Evolutionary conservation across 75 land plant species (phyloP).

Genomic region (Adiantum capillusveneris): DNA sequence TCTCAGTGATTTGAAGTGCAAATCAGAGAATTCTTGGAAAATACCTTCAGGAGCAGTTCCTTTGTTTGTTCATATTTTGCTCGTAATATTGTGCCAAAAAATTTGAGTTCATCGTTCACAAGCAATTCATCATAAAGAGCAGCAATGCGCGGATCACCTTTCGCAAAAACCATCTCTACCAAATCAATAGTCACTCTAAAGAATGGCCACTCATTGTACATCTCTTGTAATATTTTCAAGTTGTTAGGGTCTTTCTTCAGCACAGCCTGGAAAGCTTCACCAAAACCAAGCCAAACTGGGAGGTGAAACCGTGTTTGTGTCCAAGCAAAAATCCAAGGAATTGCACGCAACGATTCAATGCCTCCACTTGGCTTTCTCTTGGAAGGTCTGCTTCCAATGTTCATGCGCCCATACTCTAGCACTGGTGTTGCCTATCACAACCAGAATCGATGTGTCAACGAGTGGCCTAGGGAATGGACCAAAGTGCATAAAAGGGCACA

Average conservation of each 20-base stretch:
- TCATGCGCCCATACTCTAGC: conserved; percentile 90
- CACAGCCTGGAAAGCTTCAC: conserved; percentile 63
- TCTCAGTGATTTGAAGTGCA: no score
- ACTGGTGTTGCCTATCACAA: conserved; percentile 70
- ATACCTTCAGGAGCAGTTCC: conserved; percentile 58
- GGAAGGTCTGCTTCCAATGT: conserved; percentile 89
- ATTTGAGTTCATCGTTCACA: conserved; percentile 50
- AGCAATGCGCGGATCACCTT: conserved; percentile 88
- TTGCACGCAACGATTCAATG: conserved; percentile 84
- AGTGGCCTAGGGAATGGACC: no score
- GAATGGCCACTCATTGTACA: conserved; percentile 93
- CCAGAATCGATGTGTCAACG: not conserved
- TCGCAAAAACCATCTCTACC: conserved; percentile 90
- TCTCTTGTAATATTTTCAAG: conserved; percentile 51
- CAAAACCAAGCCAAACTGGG: conserved; percentile 95
- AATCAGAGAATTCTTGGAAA: not conserved
- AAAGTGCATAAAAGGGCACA: no score
- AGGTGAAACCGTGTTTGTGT: conserved; percentile 92
- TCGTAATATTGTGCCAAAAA: conserved; percentile 56
- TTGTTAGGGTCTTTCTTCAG: conserved; percentile 47
- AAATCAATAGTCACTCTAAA: conserved; percentile 87
- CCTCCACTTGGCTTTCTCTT: conserved; percentile 90
- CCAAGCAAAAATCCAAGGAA: conserved; percentile 98
- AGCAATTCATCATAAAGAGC: conserved; percentile 77
- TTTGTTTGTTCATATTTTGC: conserved; percentile 61